A percentile compares a stretch with the other conserved stretches of the same genome.
Conservation (phyloP, 2,329 filamentous ascomycete species). For the Clonostachys rhizophaga region DNA sequence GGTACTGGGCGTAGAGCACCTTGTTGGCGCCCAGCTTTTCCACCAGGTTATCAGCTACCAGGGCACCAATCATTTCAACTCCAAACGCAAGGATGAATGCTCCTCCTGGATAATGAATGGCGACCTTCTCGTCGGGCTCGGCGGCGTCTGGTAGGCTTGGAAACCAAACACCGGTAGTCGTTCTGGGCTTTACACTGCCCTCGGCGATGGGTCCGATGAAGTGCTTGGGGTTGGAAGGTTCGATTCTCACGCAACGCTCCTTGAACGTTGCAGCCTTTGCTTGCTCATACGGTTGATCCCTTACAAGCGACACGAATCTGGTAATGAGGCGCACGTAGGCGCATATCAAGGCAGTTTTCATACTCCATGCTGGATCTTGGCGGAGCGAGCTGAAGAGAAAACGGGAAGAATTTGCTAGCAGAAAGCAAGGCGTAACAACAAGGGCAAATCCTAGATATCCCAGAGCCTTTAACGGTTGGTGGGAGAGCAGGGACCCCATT, state of each 20-base stretch:
- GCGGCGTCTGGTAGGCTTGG: constrained; percentile 1
- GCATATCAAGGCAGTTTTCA: too few species aligned
- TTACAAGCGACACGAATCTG: too few species aligned
- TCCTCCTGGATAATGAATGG: background rate
- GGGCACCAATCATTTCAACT: background rate
- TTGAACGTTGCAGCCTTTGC: too few species aligned
- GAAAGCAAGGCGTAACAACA: too few species aligned
- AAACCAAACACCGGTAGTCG: constrained; percentile 10
- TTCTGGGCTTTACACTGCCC: constrained; percentile 4
- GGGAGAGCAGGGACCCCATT: too few species aligned
- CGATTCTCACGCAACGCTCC: background rate
- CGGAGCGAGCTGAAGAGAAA: too few species aligned
- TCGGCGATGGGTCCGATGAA: constrained; percentile 5
- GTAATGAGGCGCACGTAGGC: too few species aligned
- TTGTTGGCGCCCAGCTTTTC: background rate
- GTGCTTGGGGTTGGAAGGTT: background rate
- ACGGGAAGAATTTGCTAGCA: too few species aligned
- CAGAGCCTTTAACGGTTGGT: too few species aligned
- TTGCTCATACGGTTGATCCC: too few species aligned
- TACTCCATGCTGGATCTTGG: too few species aligned
- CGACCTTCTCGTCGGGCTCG: background rate
- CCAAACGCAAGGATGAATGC: background rate
- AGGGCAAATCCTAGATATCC: too few species aligned
- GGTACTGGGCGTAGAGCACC: background rate
- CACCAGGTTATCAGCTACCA: background rate